Percentiles rank a stretch among this genome's conserved stretches.
Evolutionary conservation across 169 alveolate genomes (phyloP).

Genomic region (Plasmodium vivax): DNA sequence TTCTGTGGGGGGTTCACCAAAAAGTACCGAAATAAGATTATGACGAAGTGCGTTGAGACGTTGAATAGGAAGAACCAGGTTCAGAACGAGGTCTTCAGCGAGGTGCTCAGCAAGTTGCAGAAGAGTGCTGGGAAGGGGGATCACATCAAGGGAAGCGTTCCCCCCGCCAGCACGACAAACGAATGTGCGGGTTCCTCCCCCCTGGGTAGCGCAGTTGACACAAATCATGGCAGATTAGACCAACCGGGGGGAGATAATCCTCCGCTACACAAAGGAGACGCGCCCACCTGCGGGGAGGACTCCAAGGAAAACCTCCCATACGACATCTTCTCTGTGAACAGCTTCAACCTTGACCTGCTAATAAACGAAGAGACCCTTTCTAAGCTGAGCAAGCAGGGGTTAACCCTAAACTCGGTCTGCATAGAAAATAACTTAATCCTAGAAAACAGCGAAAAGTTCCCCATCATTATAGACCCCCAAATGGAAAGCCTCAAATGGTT

Average conservation of each 20-base stretch:
- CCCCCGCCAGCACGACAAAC: not conserved
- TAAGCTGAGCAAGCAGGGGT: constrained; percentile 92
- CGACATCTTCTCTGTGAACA: constrained; percentile 31
- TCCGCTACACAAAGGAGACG: constrained; percentile 2
- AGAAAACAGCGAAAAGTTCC: constrained; percentile 94
- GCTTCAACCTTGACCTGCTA: constrained; percentile 36
- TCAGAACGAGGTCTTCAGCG: constrained; percentile 31
- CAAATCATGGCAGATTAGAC: not conserved
- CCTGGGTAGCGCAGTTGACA: not conserved
- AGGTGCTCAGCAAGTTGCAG: not conserved
- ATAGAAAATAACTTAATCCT: constrained; percentile 95
- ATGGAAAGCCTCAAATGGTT: constrained; percentile 97
- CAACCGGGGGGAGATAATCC: constrained; percentile 3
- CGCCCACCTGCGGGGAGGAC: not conserved
- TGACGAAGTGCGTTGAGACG: constrained; percentile 77
- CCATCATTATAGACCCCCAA: constrained; percentile 97
- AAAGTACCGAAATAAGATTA: constrained; percentile 91
- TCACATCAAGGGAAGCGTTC: not conserved
- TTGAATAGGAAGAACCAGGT: constrained; percentile 51
- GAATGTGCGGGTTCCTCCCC: not conserved
- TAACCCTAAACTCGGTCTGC: constrained; percentile 96
- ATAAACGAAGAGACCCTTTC: constrained; percentile 84
- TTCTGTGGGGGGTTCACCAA: constrained; percentile 97
- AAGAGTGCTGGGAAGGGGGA: not conserved
- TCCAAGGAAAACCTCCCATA: constrained; percentile 6